Evolutionary conservation across 805 yeast genomes (phyloP), one percentile per base, ranked within the genome.

Genomic region (Lachancea sp.): DNA sequence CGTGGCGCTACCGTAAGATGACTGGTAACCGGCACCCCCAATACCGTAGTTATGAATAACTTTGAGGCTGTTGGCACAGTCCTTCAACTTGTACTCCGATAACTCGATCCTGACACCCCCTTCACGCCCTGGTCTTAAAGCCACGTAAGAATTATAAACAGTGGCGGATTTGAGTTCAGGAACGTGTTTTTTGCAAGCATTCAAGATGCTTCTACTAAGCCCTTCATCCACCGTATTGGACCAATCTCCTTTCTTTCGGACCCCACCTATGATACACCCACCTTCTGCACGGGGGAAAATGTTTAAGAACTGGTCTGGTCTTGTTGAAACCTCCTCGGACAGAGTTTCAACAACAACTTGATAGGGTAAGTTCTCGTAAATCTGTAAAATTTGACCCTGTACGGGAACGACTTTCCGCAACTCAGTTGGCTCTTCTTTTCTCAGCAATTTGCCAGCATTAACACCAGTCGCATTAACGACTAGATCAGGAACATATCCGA

Each of bases 11-110:
- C 87, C 89, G 45, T 71, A 74, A 2, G 85, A 80, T 3, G 81
- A 71, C 64, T 85, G 94, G 59, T 75, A 83, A 0, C 92, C 92
- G 18, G 84, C 76, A 22, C 87, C 87, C 7, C 77, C 85, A 22
- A 85, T 83, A 2, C 87, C 86, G 55, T 80, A 80, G 51, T 74
- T 75, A 56, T 80, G 87, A 18, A 80, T 69, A 17, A 80, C 57
- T 9, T 53, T 52, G 3, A 50, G 40, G 29, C 43, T 46, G 17
- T 26, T 19, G 8, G 24, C 5, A 5, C 22, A 26, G 11, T 38
- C 34, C 4, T 43, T 41, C 8, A 50, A 23, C 5, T 45, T 47
- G 17, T 52, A 48, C 35, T 56, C 56, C 22, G 66, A 71, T 32
- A 64, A 50, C 46, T 72, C 77, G 4, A 79, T 57, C 45, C 82